A percentile compares a stretch with the other conserved stretches of the same genome.
Evolutionary conservation across 139 green algal genomes (phyloP).

Genomic region (Chlamydomonas schloesseri): DNA sequence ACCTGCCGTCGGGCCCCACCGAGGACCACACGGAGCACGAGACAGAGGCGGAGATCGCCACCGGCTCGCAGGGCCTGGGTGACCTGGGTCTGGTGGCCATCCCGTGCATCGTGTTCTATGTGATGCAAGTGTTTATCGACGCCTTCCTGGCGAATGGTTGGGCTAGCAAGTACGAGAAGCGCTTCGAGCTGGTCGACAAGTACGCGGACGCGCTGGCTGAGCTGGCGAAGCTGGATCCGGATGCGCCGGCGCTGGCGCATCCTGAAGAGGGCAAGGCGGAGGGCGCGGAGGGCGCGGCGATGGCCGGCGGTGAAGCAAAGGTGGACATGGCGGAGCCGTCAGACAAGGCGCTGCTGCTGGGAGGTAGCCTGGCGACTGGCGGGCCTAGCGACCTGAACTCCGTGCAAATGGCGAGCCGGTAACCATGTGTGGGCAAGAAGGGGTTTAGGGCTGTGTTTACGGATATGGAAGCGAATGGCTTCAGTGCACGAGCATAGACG

Average conservation of each 20-base stretch:
- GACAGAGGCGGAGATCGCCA: background rate
- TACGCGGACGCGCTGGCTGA: slow-evolving; percentile 57
- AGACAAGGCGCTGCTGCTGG: slow-evolving; percentile 2
- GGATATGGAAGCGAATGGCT: too few species aligned
- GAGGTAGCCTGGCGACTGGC: too few species aligned
- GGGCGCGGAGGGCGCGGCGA: background rate
- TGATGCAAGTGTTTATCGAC: slow-evolving; percentile 83
- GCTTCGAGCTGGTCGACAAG: slow-evolving; percentile 48
- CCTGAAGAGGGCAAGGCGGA: background rate
- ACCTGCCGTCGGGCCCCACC: slow-evolving; percentile 34
- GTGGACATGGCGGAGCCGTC: background rate
- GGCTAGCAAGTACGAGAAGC: slow-evolving; percentile 68
- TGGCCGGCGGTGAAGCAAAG: background rate
- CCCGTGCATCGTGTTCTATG: slow-evolving; percentile 85
- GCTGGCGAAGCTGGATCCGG: slow-evolving; percentile 43
- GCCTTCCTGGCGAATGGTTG: slow-evolving; percentile 67
- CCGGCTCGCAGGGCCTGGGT: slow-evolving; percentile 49
- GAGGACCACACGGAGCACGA: background rate
- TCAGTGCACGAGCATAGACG: too few species aligned
- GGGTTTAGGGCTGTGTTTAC: too few species aligned
- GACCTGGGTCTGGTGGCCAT: slow-evolving; percentile 79
- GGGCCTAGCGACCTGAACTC: too few species aligned
- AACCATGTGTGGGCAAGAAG: too few species aligned
- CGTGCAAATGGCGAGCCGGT: too few species aligned
- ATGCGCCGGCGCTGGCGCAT: background rate